Evolutionary conservation across 352 stramenopile genomes (phyloP), one percentile per base, ranked within the genome.

Genomic region (Globisporangium abappressorium): DNA sequence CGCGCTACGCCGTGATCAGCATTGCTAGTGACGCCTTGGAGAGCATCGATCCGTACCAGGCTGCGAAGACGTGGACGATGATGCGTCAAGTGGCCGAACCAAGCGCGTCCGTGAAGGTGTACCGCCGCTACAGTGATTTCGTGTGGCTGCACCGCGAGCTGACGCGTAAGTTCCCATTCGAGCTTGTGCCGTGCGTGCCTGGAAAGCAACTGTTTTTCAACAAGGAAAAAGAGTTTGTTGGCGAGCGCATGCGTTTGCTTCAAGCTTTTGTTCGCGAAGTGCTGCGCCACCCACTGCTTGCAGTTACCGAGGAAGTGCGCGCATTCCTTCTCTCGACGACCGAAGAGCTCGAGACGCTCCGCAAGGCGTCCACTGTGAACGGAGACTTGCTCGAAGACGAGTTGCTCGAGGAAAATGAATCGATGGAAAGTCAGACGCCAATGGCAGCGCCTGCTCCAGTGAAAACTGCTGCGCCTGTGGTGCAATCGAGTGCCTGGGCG

Each of bases 101-200:
- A 0, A 88, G 80, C 65, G 86, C 85, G 2, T 93, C 81, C 2
- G 87, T 95, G 46, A 91, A 91, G 47, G 87, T 95, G 5, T 95
- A 95, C 62, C 85, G 87, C 22, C 85, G 87, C 5, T 95, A 93
- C 77, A 93, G 85, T 64, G 87, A 95, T 71, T 95, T 95, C 80
- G 74, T 93, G 57, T 95, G 87, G 87, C 76, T 95, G 43, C 84
- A 93, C 63, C 72, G 77, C 18, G 81, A 90, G 60, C 65, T 95
- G 12, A 73, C 80, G 49, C 79, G 78, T 49, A 71, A 82, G n/a
- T 93, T 89, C 53, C 87, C 87, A 22, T 90, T 89, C 57, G 78
- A 91, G 28, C 71, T 95, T 36, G 84, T 95, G 14, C 87, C 87
- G 24, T 88, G 77, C 20, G 74, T 95, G 22, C 87, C 87, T 0